Percentiles rank a stretch among this genome's conserved stretches.
phyloP scores from a whole-genome alignment of 192 early-diverging fungal species.

The Pilobolus umbonatus region DNA sequence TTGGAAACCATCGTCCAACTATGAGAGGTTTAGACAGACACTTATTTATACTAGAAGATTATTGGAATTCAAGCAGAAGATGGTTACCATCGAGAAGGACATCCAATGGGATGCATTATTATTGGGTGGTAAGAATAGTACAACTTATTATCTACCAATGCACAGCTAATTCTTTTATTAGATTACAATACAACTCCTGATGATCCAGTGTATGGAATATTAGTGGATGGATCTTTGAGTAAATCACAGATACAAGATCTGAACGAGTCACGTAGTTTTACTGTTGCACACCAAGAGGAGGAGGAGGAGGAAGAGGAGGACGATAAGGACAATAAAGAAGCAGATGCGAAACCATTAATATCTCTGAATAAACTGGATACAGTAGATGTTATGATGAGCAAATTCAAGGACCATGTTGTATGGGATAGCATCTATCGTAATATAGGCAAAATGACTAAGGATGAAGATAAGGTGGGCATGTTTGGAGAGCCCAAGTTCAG shows the following conservation, averaged over 20 bases:
- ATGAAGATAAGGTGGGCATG: background rate
- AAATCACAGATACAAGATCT: slow-evolving; percentile 8
- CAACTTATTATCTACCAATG: background rate
- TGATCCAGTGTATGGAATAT: slow-evolving; percentile 18
- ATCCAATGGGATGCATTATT: slow-evolving; percentile 16
- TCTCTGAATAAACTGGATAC: background rate
- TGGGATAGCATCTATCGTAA: slow-evolving; percentile 25
- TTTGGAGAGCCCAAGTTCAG: slow-evolving; percentile 32
- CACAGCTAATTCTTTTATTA: background rate
- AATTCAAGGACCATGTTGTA: background rate
- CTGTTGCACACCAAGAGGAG: background rate
- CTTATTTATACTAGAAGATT: slow-evolving; percentile 12
- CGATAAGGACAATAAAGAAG: background rate
- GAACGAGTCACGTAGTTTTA: slow-evolving; percentile 6
- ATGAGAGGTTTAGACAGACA: slow-evolving; percentile 30
- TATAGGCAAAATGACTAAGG: slow-evolving; percentile 6
- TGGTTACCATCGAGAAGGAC: background rate
- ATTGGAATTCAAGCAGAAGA: background rate
- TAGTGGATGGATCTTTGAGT: slow-evolving; percentile 12
- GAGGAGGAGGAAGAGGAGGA: background rate
- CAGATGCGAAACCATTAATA: no score
- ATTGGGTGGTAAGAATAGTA: slow-evolving; percentile 16
- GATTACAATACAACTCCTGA: slow-evolving; percentile 28
- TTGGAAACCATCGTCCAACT: slow-evolving; percentile 32
- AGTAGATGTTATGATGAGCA: background rate